Conservation (phyloP, 2,329 filamentous ascomycete species). For the Exophiala viscosa region DNA sequence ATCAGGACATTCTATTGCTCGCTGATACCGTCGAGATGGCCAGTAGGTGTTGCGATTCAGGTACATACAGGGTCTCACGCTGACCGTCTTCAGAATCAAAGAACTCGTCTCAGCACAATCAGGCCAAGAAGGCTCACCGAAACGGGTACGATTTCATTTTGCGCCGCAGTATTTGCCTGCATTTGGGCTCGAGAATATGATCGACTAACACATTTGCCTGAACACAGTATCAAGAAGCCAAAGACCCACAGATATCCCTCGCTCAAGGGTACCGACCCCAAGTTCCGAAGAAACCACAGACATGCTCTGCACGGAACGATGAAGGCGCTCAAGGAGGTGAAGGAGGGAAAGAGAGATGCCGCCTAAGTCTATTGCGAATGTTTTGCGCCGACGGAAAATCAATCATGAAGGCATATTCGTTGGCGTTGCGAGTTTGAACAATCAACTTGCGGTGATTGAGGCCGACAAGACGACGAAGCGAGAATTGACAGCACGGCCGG, state of each 20-base stretch:
- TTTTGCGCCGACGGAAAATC: constrained; percentile 1
- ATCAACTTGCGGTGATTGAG: not conserved
- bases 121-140: constrained; percentile 96
- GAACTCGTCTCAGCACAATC: constrained; percentile 99
- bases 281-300: constrained; percentile 99
- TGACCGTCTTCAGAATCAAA: constrained; percentile 72
- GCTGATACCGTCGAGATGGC: constrained; percentile 27
- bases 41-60: constrained; percentile 21
- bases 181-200: not conserved
- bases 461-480: not conserved
- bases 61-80: not conserved
- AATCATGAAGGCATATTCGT: constrained; percentile 1
- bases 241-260: constrained; percentile 99
- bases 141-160: constrained; percentile 74
- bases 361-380: constrained; percentile 53
- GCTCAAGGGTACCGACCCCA: constrained; percentile 97
- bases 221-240: constrained; percentile 95
- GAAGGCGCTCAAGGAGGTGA: constrained; percentile 97
- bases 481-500: not conserved
- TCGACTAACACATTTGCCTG: constrained; percentile 11
- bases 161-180: not conserved
- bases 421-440: not conserved
- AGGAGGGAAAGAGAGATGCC: constrained; percentile 88
- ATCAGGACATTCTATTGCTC: constrained; percentile 7
- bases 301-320: constrained; percentile 99